Conservation (phyloP, 768 basidiomycete genomes). For the Gyrodon lividus region DNA sequence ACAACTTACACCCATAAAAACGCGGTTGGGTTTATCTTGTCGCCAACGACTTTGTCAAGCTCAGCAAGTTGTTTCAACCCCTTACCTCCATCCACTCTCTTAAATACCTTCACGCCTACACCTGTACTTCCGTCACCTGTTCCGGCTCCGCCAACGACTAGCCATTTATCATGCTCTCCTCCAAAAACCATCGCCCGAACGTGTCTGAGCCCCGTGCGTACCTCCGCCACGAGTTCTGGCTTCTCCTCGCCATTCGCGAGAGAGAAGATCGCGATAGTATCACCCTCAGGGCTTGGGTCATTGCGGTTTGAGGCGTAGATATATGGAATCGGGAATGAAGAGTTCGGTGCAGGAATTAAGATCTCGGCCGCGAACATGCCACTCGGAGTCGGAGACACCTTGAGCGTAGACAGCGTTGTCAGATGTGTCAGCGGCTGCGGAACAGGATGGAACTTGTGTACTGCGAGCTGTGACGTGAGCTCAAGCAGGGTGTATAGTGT, state of each 20-base stretch:
- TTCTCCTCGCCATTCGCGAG: conserved; percentile 42
- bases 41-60: conserved; percentile 35
- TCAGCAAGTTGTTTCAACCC: conserved; percentile 52
- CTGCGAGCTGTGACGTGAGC: conserved; percentile 55
- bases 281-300: conserved; percentile 65
- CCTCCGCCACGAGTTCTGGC: conserved; percentile 56
- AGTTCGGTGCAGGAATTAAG: conserved; percentile 54
- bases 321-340: conserved; percentile 52
- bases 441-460: conserved; percentile 50
- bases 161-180: conserved; percentile 57
- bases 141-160: conserved; percentile 60
- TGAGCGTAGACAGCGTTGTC: conserved; percentile 47
- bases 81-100: conserved; percentile 59
- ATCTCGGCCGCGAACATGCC: conserved; percentile 70
- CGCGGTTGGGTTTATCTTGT: conserved; percentile 33
- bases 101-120: conserved; percentile 70
- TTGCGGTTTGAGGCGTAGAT: conserved; percentile 77
- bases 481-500: conserved; percentile 68
- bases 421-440: conserved; percentile 40
- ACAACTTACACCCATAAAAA: conserved; percentile 39
- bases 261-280: conserved; percentile 70
- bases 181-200: conserved; percentile 68
- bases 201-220: conserved; percentile 69
- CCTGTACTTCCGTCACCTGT: conserved; percentile 52
- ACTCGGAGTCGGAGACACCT: conserved; percentile 42